Percentiles rank a stretch among this genome's conserved stretches.
These are phyloP conservation scores for Talaromyces sp. DNA, from an alignment of 2,329 filamentous ascomycete species.

Conservation along the genomic window DNA sequence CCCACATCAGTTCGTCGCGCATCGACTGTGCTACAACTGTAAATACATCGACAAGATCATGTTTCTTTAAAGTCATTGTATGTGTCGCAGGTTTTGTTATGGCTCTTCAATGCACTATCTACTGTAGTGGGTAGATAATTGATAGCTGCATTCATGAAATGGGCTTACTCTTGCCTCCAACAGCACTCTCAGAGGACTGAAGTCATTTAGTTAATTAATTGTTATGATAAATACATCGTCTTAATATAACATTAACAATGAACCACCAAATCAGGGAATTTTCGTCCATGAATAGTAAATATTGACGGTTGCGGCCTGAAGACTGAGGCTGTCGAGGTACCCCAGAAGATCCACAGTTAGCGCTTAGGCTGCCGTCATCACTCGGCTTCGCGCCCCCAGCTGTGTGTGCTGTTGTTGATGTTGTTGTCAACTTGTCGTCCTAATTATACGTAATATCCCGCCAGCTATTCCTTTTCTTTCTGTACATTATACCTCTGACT, in stretches of 20 bases:
- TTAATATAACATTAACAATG: not conserved
- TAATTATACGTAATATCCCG: not conserved
- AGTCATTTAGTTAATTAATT: not conserved
- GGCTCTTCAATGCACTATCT: not conserved
- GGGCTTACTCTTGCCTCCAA: not conserved
- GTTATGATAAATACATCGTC: not conserved
- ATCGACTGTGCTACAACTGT: not conserved
- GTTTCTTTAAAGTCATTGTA: not conserved
- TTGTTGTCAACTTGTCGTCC: not conserved
- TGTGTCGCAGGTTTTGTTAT: not conserved
- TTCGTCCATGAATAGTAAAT: not conserved
- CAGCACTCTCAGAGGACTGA: not conserved
- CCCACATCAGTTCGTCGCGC: not conserved
- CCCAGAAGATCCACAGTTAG: conserved; percentile 6
- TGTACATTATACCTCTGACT: not conserved
- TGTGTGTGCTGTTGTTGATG: not conserved
- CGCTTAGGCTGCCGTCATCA: not conserved
- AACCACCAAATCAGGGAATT: not conserved
- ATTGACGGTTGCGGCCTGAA: not conserved
- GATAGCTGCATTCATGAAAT: not conserved
- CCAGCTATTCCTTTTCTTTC: not conserved
- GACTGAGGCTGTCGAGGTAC: conserved; percentile 2
- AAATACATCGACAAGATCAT: not conserved
- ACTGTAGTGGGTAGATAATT: not conserved
- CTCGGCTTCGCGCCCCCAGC: not conserved